Base-by-base conservation (phyloP, 1,284 basidiomycete species). In the Boletus calvinii region DNA sequence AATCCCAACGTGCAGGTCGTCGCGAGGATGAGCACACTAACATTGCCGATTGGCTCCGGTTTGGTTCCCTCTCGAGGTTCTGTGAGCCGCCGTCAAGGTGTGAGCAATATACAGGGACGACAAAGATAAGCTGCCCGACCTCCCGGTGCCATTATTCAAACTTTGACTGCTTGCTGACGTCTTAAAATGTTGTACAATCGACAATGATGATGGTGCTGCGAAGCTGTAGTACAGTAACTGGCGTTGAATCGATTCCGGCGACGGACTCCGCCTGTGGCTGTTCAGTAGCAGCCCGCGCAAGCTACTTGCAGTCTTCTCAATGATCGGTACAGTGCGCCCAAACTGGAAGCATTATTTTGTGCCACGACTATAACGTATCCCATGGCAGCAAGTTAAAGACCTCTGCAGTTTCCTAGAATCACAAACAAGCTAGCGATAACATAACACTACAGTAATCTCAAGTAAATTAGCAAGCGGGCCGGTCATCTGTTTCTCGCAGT, bases 31-130 rank as follows among this genome's bases (percentile, higher is more conserved):
- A 87, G 67, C 53, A 84, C 55, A 15, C 78, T 72, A 52, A 78
- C 72, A 59, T 77, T 82, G 46, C 77, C 77, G 50, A 87, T 73
- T 9, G 87, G 87, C 58, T 87, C 77, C 7, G 85, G 85, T 62
- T 83, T 87, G 10, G 77, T 79, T 6, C 80, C 75, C 45, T 75
- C 71, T 43, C 76, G 76, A 11, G 87, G 83, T 63, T 83, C 87
- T 88, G 62, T 34, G 30, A 22, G 18, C 18, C 24, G 34, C 35
- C 7, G 6, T 22, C n/a, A 4, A 32, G 32, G 40, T 6, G 22
- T 54, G 37, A 59, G 40, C 13, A 45, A 24, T 45, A 15, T 34
- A 20, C 12, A 18, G 22, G 3, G 18, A 26, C 37, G 2, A 48
- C 12, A 40, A 42, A 42, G 15, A 40, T 30, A 6, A 13, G 45